Evolutionary conservation across 108 stramenopile species (phyloP).

Genomic region (Asterionellopsis glacialis): DNA sequence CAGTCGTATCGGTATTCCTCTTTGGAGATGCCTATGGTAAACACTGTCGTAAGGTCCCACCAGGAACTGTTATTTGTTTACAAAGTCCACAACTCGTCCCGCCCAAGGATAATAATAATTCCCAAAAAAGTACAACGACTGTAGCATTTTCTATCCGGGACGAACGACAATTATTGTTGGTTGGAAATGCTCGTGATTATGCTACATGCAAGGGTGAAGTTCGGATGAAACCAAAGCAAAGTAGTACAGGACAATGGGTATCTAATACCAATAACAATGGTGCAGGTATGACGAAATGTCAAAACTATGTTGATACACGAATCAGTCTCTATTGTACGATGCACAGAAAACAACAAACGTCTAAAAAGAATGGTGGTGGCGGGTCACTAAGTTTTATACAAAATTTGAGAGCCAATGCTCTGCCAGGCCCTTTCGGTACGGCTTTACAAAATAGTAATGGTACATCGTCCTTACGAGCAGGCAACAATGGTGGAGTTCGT

Average conservation of each 20-base stretch:
- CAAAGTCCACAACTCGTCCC: slow-evolving; percentile 57
- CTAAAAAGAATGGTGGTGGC: slow-evolving; percentile 3
- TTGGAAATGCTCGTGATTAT: slow-evolving; percentile 68
- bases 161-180: slow-evolving; percentile 41
- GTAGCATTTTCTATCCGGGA: slow-evolving; percentile 60
- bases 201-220: slow-evolving; percentile 55
- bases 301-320: slow-evolving; percentile 52
- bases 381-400: slow-evolving; percentile 8
- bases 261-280: slow-evolving; percentile 12
- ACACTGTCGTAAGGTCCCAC: slow-evolving; percentile 14
- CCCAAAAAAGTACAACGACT: slow-evolving; percentile 14
- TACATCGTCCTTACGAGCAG: too few species aligned
- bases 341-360: slow-evolving; percentile 38
- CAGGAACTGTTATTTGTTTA: slow-evolving; percentile 57
- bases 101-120: slow-evolving; percentile 11
- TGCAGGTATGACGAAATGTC: slow-evolving; percentile 11
- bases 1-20: slow-evolving; percentile 60
- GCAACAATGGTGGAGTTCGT: too few species aligned
- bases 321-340: slow-evolving; percentile 43
- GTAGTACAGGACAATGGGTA: slow-evolving; percentile 29
- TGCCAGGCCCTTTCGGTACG: neutral
- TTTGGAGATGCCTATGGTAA: slow-evolving; percentile 73
- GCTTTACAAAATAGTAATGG: neutral
- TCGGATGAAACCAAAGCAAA: slow-evolving; percentile 13
- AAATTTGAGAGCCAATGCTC: neutral